These are phyloP conservation scores for Naumovozyma castellii DNA, from an alignment of 805 yeast species.

Conservation along the genomic window DNA sequence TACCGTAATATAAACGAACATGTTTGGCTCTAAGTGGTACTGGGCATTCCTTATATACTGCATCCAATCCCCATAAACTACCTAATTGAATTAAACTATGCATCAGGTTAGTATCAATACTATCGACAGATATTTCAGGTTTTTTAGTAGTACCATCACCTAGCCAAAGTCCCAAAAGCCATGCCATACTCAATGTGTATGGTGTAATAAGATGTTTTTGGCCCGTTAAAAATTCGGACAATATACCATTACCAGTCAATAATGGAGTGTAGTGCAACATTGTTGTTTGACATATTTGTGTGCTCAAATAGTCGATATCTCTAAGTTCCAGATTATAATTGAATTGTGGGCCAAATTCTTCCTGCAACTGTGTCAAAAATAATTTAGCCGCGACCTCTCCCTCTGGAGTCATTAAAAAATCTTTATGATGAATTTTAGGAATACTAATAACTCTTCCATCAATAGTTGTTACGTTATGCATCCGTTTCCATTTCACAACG, in stretches of 20 bases:
- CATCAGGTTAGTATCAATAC: conserved; percentile 20
- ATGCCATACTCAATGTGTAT: conserved; percentile 26
- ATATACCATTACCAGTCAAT: conserved; percentile 26
- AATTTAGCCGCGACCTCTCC: conserved; percentile 20
- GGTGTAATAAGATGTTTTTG: conserved; percentile 18
- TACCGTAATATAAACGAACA: conserved; percentile 17
- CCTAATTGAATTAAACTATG: conserved; percentile 21
- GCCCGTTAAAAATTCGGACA: conserved; percentile 26
- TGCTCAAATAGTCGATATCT: conserved; percentile 26
- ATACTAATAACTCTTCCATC: conserved; percentile 17
- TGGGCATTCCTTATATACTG: conserved; percentile 14
- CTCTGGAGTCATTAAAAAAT: conserved; percentile 17
- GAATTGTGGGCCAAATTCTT: conserved; percentile 21
- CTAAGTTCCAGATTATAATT: conserved; percentile 36
- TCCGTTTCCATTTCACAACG: conserved; percentile 13
- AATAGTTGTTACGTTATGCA: conserved; percentile 14
- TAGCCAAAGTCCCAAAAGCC: conserved; percentile 35
- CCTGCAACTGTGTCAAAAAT: conserved; percentile 21
- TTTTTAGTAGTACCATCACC: conserved; percentile 29
- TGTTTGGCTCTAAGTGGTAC: conserved; percentile 19
- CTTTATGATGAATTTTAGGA: conserved; percentile 20
- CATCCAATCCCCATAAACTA: conserved; percentile 20
- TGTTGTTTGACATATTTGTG: conserved; percentile 27
- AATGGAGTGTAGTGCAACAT: conserved; percentile 32
- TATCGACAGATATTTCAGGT: conserved; percentile 27